A percentile compares a stretch with the other conserved stretches of the same genome.
Conservation (phyloP, 2,329 filamentous ascomycete species). For the Calonectria hongkongensis region DNA sequence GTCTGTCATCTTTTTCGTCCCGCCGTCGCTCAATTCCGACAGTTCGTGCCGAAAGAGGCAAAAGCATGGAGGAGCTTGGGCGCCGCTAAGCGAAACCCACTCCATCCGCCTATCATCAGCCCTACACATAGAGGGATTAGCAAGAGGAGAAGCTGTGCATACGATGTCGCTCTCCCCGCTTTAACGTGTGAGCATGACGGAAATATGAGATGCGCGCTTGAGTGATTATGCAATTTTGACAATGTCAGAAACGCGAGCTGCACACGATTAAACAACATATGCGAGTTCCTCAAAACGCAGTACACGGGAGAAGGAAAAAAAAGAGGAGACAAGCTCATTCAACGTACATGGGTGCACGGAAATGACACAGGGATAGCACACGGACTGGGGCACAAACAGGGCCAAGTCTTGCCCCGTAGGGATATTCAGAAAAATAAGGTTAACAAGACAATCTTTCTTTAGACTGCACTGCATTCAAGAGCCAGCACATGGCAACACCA, state of each 20-base stretch:
- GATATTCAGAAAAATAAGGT: slow-evolving; percentile 35
- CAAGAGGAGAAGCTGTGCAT: neutral
- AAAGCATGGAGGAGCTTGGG: slow-evolving; percentile 9
- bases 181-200: neutral
- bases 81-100: slow-evolving; percentile 25
- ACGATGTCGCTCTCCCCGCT: neutral
- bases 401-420: slow-evolving; percentile 5
- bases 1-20: slow-evolving; percentile 19
- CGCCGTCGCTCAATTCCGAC: slow-evolving; percentile 22
- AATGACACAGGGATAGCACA: slow-evolving; percentile 7
- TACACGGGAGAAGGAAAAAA: neutral
- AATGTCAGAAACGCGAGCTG: neutral
- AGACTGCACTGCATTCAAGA: slow-evolving; percentile 4
- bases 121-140: slow-evolving; percentile 26
- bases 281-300: too few species aligned
- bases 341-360: slow-evolving; percentile 1
- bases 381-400: neutral
- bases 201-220: neutral
- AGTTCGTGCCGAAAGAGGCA: slow-evolving; percentile 20
- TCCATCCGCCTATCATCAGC: slow-evolving; percentile 35
- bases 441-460: slow-evolving; percentile 25
- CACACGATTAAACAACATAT: neutral
- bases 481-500: slow-evolving; percentile 20
- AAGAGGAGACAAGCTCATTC: neutral
- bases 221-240: neutral